phyloP scores from a whole-genome alignment of 1,284 basidiomycete species.

The Rhodotorula sp. region DNA sequence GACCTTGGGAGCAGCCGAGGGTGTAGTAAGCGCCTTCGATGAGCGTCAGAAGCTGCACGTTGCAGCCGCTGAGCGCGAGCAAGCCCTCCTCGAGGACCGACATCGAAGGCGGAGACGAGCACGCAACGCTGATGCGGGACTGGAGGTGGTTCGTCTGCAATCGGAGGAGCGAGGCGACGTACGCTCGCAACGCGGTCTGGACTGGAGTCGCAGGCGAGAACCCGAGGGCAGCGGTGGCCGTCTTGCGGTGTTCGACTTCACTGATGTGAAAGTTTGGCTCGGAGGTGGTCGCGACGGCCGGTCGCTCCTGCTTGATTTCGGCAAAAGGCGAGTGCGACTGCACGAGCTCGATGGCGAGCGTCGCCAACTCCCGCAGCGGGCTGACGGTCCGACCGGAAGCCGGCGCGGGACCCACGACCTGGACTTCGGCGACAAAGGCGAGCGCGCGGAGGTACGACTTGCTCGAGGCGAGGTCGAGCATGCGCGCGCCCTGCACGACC shows the following conservation, averaged over 20 bases:
- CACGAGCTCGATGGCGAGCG: constrained; percentile 36
- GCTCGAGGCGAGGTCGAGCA: constrained; percentile 39
- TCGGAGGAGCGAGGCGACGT: constrained; percentile 37
- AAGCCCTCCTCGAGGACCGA: constrained; percentile 44
- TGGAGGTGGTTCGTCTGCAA: constrained; percentile 38
- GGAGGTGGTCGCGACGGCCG: constrained; percentile 12
- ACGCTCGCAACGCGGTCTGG: constrained; percentile 28
- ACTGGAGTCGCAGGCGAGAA: constrained; percentile 26
- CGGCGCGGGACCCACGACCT: constrained; percentile 35
- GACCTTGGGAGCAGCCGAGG: constrained; percentile 41
- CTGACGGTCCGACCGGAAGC: neutral
- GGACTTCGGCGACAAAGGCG: constrained; percentile 41
- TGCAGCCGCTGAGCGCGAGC: constrained; percentile 41
- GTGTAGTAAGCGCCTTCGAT: constrained; percentile 42
- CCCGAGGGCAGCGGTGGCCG: constrained; percentile 30
- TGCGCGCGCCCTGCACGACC: constrained; percentile 41
- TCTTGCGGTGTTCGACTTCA: constrained; percentile 33
- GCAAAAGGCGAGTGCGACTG: constrained; percentile 39
- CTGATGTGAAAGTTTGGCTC: constrained; percentile 25
- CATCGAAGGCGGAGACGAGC: constrained; percentile 42
- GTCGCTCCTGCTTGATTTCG: constrained; percentile 17
- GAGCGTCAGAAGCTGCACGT: constrained; percentile 42
- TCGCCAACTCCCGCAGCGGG: constrained; percentile 28
- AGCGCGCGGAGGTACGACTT: constrained; percentile 38
- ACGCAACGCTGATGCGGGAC: constrained; percentile 39